These are phyloP conservation scores for Elsinoe perseae DNA, from an alignment of 2,329 filamentous ascomycete genomes.

Conservation along the genomic window DNA sequence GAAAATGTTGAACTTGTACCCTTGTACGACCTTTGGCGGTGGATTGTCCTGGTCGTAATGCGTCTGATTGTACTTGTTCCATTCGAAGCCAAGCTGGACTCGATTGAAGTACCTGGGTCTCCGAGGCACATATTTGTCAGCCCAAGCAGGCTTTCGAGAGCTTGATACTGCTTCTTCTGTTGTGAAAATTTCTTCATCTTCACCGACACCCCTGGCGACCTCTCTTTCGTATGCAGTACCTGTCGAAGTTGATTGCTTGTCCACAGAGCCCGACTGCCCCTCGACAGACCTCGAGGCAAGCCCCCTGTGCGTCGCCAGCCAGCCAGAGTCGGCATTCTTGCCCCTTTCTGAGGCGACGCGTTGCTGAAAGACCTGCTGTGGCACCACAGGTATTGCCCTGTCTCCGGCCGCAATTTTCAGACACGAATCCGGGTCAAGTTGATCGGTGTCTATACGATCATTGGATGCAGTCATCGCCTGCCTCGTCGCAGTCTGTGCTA, in stretches of 20 bases:
- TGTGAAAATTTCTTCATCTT: slow-evolving; percentile 93
- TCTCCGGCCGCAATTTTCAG: slow-evolving; percentile 58
- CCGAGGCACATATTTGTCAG: slow-evolving; percentile 73
- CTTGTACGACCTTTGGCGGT: slow-evolving; percentile 94
- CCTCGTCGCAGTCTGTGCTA: neutral
- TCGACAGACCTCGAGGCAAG: neutral
- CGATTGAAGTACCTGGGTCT: slow-evolving; percentile 97
- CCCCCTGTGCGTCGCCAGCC: neutral
- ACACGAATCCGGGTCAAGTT: slow-evolving; percentile 57
- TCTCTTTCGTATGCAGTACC: slow-evolving; percentile 88
- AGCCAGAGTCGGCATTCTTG: neutral
- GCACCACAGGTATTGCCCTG: slow-evolving; percentile 50
- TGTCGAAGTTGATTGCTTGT: slow-evolving; percentile 58
- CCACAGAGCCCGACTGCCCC: slow-evolving; percentile 40
- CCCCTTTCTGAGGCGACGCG: neutral
- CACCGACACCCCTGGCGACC: slow-evolving; percentile 79
- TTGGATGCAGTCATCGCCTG: neutral
- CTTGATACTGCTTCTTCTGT: slow-evolving; percentile 73
- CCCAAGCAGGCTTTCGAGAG: slow-evolving; percentile 64
- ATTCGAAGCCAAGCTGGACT: slow-evolving; percentile 98
- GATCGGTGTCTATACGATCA: neutral
- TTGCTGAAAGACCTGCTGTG: slow-evolving; percentile 44
- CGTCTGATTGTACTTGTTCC: slow-evolving; percentile 99
- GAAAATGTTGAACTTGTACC: slow-evolving; percentile 99
- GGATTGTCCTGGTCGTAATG: slow-evolving; percentile 99